Base-by-base conservation (phyloP, 768 basidiomycete species). In the Cystofilobasidium ferigula region DNA sequence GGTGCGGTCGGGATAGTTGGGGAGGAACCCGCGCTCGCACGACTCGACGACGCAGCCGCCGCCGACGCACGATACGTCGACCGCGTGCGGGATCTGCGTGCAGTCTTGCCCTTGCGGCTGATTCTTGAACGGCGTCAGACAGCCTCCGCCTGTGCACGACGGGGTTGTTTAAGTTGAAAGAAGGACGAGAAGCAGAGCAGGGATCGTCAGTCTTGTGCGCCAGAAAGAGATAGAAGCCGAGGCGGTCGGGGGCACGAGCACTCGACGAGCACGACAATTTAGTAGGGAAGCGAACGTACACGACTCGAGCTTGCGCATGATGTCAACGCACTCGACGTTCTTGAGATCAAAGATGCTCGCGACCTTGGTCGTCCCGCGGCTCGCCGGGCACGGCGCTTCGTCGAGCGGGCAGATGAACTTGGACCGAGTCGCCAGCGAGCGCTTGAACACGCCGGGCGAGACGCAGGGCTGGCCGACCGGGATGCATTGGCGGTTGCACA, bases 361-460 rank as follows among this genome's bases (percentile, higher is more conserved):
- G 51, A 54, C 51, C 51, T 54, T 54, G 51, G 30, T 54, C 51
- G 51, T 54, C 28, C 51, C 51, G 18, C 51, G 51, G 6, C 26
- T 28, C 3, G 30, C 51, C 28, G 51, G 51, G 51, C 51, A 54
- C 16, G 51, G 14, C 51, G 14, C 26, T 28, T 20, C 5, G 16
- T 28, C 30, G 51, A 54, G 51, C 8, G 51, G 51, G 51, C 51
- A 54, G 51, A 54, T 54, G 51, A 30, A 54, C 16, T 54, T 54
- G 4, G 51, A 54, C 51, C 51, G 51, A 9, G 28, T 54, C 28
- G 51, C 51, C 28, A 54, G 51, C 51, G 51, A 54, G 30, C 51
- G 51, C 18, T 32, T 30, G 28, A 2, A 14, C 28, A 32, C 14
- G 2, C 28, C 51, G 9, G 51, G 26, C 30, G 51, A 54, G 28